Base-by-base conservation (phyloP, 768 basidiomycete species). In the Termitomyces sp. region DNA sequence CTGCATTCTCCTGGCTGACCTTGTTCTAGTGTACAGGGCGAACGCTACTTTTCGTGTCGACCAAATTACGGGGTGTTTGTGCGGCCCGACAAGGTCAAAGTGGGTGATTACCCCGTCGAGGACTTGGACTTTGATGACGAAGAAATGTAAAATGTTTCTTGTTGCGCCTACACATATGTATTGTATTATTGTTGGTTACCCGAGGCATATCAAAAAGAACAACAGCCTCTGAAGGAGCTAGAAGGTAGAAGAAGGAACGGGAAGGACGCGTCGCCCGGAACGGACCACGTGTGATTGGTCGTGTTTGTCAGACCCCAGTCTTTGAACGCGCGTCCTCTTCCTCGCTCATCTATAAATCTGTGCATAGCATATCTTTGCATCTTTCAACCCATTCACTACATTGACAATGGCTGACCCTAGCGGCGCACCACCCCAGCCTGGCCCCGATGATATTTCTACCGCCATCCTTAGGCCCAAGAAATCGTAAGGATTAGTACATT, bases 391-490 rank as follows among this genome's bases (percentile, higher is more conserved):
- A 52, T 44, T 42, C 28, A 58, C 59, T 58, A 66, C 64, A 63
- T 62, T 63, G 28, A 62, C 38, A 53, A 84, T 84, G 89, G 88
- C 88, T 65, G 91, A 94, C 78, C 90, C 92, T 13, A 92, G 90
- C 69, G 92, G 92, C 67, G 91, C 90, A 62, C 72, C 91, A 60
- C 84, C 91, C 62, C 89, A 88, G 68, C 91, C 91, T n/a, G 91
- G 88, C 53, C 87, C 89, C 28, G 89, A 98, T 75, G 96, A 97
- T 69, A 81, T 85, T 58, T 93, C 96, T 20, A 98, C 96, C 39
- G 96, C 96, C 52, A 98, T 99, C 74, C 82, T 99, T 62, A 81
- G 97, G 64, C 90, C 90, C 65, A 99, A 98, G 91, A 96, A 97
- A 84, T 96, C 94, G 96, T 97, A 74, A 66, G 94, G 83, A 9